Conservation (phyloP, 2,329 filamentous ascomycete genomes). For the Myriangium duriaei region DNA sequence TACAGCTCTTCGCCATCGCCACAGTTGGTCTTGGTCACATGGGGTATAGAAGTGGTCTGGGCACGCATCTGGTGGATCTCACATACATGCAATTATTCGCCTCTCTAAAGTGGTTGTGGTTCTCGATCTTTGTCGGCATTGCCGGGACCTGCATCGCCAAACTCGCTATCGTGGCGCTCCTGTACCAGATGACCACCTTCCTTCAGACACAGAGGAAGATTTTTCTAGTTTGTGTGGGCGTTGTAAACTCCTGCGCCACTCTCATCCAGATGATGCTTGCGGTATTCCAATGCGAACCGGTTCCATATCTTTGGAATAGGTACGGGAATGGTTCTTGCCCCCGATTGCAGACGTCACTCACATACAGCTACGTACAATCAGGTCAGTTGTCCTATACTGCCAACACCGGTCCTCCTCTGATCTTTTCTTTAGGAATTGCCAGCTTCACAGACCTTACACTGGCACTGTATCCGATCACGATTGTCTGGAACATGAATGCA, state of each 20-base stretch:
- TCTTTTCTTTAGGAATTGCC: conserved; percentile 1
- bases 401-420: too few relatives aligned
- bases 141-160: conserved; percentile 1
- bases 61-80: neutral
- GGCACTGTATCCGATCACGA: conserved; percentile 17
- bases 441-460: conserved; percentile 14
- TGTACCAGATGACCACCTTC: conserved; percentile 1
- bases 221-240: neutral
- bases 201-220: conserved; percentile 1
- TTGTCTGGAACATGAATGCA: conserved; percentile 17
- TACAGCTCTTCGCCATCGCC: neutral
- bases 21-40: neutral
- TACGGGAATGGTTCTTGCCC: conserved; percentile 1
- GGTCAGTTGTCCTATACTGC: neutral
- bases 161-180: conserved; percentile 1
- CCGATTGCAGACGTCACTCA: neutral
- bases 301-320: conserved; percentile 2
- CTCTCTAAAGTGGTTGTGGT: conserved; percentile 1
- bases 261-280: conserved; percentile 3
- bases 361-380: conserved; percentile 5
- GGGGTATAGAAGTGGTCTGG: conserved; percentile 1
- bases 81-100: conserved; percentile 2
- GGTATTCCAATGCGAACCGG: conserved; percentile 2
- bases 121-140: conserved; percentile 4
- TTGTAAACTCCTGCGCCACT: conserved; percentile 1